A percentile compares a stretch with the other conserved stretches of the same genome.
Conservation (phyloP, 371 early-diverging fungal species). For the Syncephalis fuscata region DNA sequence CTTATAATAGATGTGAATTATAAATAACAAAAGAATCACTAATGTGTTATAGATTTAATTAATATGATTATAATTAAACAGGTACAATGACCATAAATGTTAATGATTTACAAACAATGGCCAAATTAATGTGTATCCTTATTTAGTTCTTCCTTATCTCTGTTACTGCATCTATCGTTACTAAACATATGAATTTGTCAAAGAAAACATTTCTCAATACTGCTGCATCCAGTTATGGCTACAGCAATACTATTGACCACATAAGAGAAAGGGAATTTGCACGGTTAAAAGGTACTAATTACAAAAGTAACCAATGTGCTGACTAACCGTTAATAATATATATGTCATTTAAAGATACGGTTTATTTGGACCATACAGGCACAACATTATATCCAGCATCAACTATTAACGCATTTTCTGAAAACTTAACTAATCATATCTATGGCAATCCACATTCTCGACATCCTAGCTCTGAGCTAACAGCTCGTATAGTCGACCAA, state of each 20-base stretch:
- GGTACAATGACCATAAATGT: too few species aligned
- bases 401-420: constrained; percentile 18
- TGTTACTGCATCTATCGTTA: too few species aligned
- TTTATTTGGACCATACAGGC: constrained; percentile 54
- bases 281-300: constrained; percentile 16
- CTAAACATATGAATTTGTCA: background rate
- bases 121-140: too few species aligned
- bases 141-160: too few species aligned
- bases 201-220: background rate
- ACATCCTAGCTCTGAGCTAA: constrained; percentile 23
- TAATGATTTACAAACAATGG: too few species aligned
- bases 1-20: too few species aligned
- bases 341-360: constrained; percentile 11
- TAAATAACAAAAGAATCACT: too few species aligned
- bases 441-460: constrained; percentile 56
- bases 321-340: too few species aligned
- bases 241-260: constrained; percentile 17
- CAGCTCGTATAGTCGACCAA: constrained; percentile 21
- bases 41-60: too few species aligned
- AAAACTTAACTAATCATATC: constrained; percentile 23
- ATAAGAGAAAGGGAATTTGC: constrained; percentile 30
- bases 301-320: constrained; percentile 3
- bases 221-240: constrained; percentile 12
- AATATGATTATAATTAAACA: too few species aligned
- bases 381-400: constrained; percentile 29